Percentiles rank a stretch among this genome's conserved stretches.
phyloP scores from a whole-genome alignment of 352 stramenopile species.

The Elongisporangium undulatum region DNA sequence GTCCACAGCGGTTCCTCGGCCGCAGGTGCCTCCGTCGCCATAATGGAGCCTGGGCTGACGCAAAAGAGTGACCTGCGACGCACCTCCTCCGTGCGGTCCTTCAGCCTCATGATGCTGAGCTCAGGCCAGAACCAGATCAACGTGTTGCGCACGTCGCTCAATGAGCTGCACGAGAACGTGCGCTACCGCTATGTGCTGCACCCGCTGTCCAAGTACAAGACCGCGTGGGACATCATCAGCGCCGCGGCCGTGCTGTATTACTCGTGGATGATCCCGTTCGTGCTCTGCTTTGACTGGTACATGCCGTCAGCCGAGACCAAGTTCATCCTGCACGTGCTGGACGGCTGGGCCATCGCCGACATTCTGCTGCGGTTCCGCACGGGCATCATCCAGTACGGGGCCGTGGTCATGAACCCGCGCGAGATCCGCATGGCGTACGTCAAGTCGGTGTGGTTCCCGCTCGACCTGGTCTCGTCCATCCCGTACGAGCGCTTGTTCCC shows the following conservation, averaged over 20 bases:
- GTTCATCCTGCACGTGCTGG: conserved; percentile 39
- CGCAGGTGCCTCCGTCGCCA: background rate
- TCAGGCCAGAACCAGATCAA: conserved; percentile 27
- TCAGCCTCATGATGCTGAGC: conserved; percentile 21
- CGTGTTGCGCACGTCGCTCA: conserved; percentile 57
- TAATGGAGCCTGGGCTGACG: background rate
- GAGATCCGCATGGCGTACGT: conserved; percentile 42
- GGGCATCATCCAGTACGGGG: conserved; percentile 50
- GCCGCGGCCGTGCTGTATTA: conserved; percentile 58
- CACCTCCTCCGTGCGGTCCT: conserved; percentile 16
- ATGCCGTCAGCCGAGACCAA: conserved; percentile 15
- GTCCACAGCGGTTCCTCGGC: background rate
- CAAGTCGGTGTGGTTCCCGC: conserved; percentile 54
- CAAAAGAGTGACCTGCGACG: conserved; percentile 9
- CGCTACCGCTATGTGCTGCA: conserved; percentile 50
- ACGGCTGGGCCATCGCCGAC: conserved; percentile 44
- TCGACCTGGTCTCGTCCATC: conserved; percentile 51
- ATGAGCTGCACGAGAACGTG: conserved; percentile 48
- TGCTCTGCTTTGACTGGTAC: conserved; percentile 72
- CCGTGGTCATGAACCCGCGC: conserved; percentile 49
- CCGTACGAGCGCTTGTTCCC: conserved; percentile 56
- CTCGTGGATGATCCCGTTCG: conserved; percentile 69
- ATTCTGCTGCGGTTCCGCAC: conserved; percentile 55
- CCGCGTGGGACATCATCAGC: conserved; percentile 53
- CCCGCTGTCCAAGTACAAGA: conserved; percentile 43